Base-by-base conservation (phyloP, 83 land plant species). In the Diphasiastrum complanatum region DNA sequence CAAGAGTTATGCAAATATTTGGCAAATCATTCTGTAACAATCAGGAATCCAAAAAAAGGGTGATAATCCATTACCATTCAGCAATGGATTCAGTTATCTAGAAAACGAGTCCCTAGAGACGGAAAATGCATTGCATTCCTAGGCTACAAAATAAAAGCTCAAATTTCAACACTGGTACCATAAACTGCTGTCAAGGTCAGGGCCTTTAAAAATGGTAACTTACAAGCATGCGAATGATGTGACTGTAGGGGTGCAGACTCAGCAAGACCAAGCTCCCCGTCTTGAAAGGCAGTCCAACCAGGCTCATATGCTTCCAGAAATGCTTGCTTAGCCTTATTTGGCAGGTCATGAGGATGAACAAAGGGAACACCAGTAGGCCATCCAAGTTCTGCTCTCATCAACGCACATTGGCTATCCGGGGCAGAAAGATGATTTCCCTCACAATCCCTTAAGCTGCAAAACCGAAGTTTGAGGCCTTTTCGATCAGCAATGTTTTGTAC, bases 231-330 rank as follows among this genome's bases (percentile, higher is more conserved):
- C 32, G 76, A 47, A 30, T 70, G 71, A 19, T 68, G 73, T 60
- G n/a, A n/a, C n/a, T 76, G 73, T 30, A 65, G 52, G 64, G 78
- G 84, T 56, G 67, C 84, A 33, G 75, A 64, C 73, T 83, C 84
- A 30, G 74, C 67, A 25, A 80, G 60, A 35, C 79, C 80, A 43
- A 77, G 74, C n/a, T n/a, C 52, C 20, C 40, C 46, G 19, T 49
- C 52, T 20, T 49, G 52, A 14, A 19, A 49, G 20, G 52, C 52
- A 14, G 52, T 11, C 52, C 52, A 49, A 5, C 52, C 52, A 14
- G 52, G 52, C 20, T 49, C 52, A 49, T 49, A 49, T 20, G 52
- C 52, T 19, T 49, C 52, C 20, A 49, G 52, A 20, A 49, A 49
- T 5, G 52, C 52, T 11, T 11, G 52, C 20, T 49, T 49, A 19